Conservation (phyloP, 2,329 filamentous ascomycete species). For the Colletotrichum higginsianum region DNA sequence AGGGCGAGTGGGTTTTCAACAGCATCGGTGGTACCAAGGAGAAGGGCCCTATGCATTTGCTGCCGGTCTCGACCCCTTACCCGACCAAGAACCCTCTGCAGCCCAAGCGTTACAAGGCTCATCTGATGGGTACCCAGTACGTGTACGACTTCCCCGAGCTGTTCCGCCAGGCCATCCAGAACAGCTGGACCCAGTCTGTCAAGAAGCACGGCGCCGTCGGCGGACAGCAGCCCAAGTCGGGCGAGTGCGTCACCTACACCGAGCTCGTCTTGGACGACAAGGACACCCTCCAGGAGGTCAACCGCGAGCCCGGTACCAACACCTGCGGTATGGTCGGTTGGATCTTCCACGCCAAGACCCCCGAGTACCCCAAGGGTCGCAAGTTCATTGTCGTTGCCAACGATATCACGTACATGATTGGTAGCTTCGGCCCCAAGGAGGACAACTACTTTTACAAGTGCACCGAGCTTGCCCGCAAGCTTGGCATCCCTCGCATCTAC, state of each 20-base stretch:
- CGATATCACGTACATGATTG: conserved; percentile 99
- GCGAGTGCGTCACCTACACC: conserved; percentile 93
- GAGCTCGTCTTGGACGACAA: conserved; percentile 96
- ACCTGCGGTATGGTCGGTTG: conserved; percentile 98
- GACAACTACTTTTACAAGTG: conserved; percentile 99
- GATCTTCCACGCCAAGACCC: conserved; percentile 94
- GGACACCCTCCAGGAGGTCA: conserved; percentile 92
- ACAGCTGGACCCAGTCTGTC: conserved; percentile 86
- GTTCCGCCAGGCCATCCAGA: conserved; percentile 97
- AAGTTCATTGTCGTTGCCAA: conserved; percentile 98
- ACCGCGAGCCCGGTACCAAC: conserved; percentile 95
- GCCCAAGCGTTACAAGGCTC: conserved; percentile 99
- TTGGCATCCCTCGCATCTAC: conserved; percentile 97
- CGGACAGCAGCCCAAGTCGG: conserved; percentile 85
- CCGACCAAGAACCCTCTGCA: conserved; percentile 99
- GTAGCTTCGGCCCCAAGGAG: conserved; percentile 95
- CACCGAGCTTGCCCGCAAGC: conserved; percentile 92
- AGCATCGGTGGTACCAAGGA: conserved; percentile 96
- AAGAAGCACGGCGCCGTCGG: conserved; percentile 81
- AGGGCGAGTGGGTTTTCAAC: conserved; percentile 98
- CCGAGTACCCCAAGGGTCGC: conserved; percentile 93
- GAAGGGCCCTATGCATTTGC: conserved; percentile 94
- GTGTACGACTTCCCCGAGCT: conserved; percentile 99
- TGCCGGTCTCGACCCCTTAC: conserved; percentile 92
- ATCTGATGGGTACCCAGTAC: conserved; percentile 99